Conservation (phyloP, 345 rosid genomes). For the Brassica carinata region DNA sequence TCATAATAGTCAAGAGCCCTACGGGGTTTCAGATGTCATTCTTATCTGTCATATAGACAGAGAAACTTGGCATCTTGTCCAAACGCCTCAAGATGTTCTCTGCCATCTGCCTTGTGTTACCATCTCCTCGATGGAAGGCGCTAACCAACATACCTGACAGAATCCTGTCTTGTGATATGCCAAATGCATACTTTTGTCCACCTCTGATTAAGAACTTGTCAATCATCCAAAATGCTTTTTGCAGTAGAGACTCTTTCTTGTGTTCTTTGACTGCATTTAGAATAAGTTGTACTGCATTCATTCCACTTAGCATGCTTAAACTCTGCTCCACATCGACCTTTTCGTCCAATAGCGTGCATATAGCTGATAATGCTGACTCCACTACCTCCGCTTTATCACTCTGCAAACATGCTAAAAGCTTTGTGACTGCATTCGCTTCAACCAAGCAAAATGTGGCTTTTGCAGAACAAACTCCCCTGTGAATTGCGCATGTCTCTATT, state of each 20-base stretch:
- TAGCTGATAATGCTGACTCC: conserved; percentile 79
- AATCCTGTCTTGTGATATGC: conserved; percentile 71
- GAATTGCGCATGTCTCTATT: conserved; percentile 58
- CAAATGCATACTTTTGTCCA: conserved; percentile 53
- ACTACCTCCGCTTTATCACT: conserved; percentile 77
- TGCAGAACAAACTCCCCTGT: conserved; percentile 83
- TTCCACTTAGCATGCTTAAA: conserved; percentile 57
- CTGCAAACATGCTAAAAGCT: conserved; percentile 68
- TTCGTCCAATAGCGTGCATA: conserved; percentile 83
- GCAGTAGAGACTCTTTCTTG: conserved; percentile 63
- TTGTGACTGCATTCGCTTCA: conserved; percentile 78
- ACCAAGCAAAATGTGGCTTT: conserved; percentile 80
- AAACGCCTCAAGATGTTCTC: conserved; percentile 74
- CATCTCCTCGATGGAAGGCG: conserved; percentile 80
- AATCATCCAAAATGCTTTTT: conserved; percentile 83
- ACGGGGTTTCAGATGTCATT: conserved; percentile 16
- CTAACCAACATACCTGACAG: conserved; percentile 65
- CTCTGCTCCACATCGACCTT: conserved; percentile 76
- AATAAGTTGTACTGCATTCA: conserved; percentile 55
- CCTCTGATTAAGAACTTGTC: conserved; percentile 78
- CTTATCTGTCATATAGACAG: conserved; percentile 48
- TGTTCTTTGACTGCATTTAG: conserved; percentile 71
- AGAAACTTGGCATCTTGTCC: conserved; percentile 69
- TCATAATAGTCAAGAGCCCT: conserved; percentile 18
- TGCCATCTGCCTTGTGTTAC: conserved; percentile 76